Evolutionary conservation across 176 grass and related monocot species (phyloP), one percentile per base, ranked within the genome.

Genomic region (Triticum urartu): DNA sequence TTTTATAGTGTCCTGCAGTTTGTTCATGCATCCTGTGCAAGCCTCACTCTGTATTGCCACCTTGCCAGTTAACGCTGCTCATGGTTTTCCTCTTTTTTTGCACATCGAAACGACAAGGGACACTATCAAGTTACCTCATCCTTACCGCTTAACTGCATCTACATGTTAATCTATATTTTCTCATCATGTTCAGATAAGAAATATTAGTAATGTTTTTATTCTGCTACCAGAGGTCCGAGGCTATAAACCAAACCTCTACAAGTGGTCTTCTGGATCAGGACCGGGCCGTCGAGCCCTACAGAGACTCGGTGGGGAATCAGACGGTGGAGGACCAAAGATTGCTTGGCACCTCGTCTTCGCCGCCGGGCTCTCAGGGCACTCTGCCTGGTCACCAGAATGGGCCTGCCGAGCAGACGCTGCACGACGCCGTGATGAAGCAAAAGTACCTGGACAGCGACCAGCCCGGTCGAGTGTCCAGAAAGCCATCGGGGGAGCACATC

Each of bases 171-270:
- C 47, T 50, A 15, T 20, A 56, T 56, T 0, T 59, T 3, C 7
- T 21, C 9, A 0, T 3, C 6, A 59, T 59, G 7, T 59, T 21
- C 7, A 59, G 18, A 59, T 7, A 13, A 21, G 18, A 59, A 9
- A 9, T 3, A 58, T 0, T 45, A 28, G 9, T 75, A 2, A 9
- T 71, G 15, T 58, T 39, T 75, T 40, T 1, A 9, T 9, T 72
- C 85, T 86, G n/a, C 17, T 81, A 54, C 52, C 88, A 95, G 91
- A 91, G 87, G 66, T 82, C 79, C 9, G 86, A 91, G 68, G 83
- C 81, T 9, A 79, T 70, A 28, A 84, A 82, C 21, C 79, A 58
- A 32, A 74, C 68, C 30, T 79, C 76, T 32, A 83, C 81, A 79
- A 77, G 24, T 4, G 63, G 50, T 11, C 11, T 76, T 11, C 11